Evolutionary conservation across 345 rosid genomes (phyloP).

Genomic region (Atalantia buxifolia): DNA sequence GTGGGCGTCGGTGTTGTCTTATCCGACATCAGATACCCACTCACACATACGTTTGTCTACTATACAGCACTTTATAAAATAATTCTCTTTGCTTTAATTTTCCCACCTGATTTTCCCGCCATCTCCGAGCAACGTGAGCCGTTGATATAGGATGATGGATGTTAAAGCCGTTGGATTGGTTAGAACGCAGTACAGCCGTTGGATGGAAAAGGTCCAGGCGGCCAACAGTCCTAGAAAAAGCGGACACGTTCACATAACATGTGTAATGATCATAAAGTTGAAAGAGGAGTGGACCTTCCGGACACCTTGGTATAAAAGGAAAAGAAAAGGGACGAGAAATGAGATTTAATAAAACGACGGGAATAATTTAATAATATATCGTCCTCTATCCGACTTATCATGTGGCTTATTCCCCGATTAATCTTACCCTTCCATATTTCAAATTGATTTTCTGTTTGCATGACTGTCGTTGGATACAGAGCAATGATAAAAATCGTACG

Average conservation of each 20-base stretch:
- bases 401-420: not conserved
- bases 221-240: not conserved
- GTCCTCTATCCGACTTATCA: not conserved
- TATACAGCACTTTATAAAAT: not conserved
- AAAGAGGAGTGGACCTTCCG: constrained; percentile 18
- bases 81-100: not conserved
- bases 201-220: not conserved
- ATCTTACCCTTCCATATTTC: not conserved
- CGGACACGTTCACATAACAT: constrained; percentile 20
- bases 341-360: not conserved
- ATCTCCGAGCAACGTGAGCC: constrained; percentile 12
- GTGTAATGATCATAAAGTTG: constrained; percentile 37
- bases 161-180: constrained; percentile 4
- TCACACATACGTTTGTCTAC: not conserved
- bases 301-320: constrained; percentile 14
- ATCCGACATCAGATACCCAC: constrained; percentile 15
- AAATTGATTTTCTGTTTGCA: not conserved
- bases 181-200: constrained; percentile 2
- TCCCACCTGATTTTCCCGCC: constrained; percentile 51
- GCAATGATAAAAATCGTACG: not conserved
- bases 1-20: constrained; percentile 44
- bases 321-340: constrained; percentile 6
- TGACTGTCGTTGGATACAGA: not conserved
- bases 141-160: not conserved
- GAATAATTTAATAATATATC: not conserved